Conservation (phyloP, 306 rosid species). For the Vigna reflexopilosa region DNA sequence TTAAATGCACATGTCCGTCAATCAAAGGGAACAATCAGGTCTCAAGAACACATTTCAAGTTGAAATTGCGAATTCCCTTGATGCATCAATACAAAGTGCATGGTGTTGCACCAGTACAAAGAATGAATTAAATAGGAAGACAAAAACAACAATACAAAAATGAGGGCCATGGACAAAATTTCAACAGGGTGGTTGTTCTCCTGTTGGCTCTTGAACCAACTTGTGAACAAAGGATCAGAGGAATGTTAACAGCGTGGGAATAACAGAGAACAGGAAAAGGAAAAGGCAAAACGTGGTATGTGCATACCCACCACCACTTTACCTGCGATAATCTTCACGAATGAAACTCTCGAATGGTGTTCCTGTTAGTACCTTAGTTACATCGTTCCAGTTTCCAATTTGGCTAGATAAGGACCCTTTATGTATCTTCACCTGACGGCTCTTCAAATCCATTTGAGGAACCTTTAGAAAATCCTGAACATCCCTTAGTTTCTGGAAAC, state of each 20-base stretch:
- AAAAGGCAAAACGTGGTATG: constrained; percentile 47
- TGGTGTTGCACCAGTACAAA: constrained; percentile 41
- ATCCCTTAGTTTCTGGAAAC: constrained; percentile 76
- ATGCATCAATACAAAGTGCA: constrained; percentile 44
- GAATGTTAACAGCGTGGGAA: constrained; percentile 24
- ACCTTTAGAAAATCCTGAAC: constrained; percentile 88
- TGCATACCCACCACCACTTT: constrained; percentile 54
- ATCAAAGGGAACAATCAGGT: constrained; percentile 5
- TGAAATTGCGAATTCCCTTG: constrained; percentile 46
- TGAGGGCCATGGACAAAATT: constrained; percentile 51
- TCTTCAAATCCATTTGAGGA: constrained; percentile 73
- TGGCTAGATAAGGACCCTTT: constrained; percentile 72
- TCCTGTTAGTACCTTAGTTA: constrained; percentile 66
- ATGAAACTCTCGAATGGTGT: constrained; percentile 72
- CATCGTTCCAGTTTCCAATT: constrained; percentile 72
- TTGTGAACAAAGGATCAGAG: constrained; percentile 30
- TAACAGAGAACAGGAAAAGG: neutral
- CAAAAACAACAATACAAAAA: constrained; percentile 39
- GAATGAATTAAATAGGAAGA: constrained; percentile 71
- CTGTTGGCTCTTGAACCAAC: constrained; percentile 50
- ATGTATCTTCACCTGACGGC: constrained; percentile 96
- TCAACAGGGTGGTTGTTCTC: constrained; percentile 52
- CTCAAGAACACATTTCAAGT: constrained; percentile 8
- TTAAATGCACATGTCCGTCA: neutral
- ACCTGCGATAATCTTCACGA: constrained; percentile 60